Conservation (phyloP, 73 alveolate genomes). For the Blepharisma japonicum region DNA sequence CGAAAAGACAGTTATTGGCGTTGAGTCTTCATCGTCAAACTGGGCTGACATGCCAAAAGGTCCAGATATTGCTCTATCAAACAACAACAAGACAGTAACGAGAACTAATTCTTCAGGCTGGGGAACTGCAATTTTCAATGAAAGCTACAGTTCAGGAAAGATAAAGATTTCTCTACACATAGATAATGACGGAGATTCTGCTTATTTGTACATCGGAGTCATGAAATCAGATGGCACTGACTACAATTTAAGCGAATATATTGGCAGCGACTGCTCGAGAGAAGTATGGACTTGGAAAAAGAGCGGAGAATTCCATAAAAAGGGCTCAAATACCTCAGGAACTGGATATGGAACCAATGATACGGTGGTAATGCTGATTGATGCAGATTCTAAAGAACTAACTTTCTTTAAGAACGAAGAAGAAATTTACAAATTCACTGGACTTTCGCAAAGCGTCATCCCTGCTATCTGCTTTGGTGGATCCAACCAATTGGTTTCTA, state of each 20-base stretch:
- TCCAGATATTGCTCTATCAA: constrained; percentile 25
- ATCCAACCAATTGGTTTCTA: neutral
- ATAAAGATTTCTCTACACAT: constrained; percentile 14
- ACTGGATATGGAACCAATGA: constrained; percentile 5
- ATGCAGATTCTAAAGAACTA: constrained; percentile 1
- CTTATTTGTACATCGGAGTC: constrained; percentile 20
- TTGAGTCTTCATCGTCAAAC: neutral
- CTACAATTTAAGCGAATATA: neutral
- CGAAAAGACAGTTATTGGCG: neutral
- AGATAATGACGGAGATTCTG: constrained; percentile 30
- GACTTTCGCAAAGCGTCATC: neutral
- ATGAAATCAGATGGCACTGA: neutral
- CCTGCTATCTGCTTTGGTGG: constrained; percentile 35
- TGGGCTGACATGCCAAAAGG: constrained; percentile 20
- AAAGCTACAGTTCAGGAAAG: constrained; percentile 23
- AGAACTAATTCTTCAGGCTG: constrained; percentile 14
- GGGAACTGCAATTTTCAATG: constrained; percentile 31
- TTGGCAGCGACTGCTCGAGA: neutral
- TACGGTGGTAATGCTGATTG: neutral
- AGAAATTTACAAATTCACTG: constrained; percentile 1
- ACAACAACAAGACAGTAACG: constrained; percentile 1
- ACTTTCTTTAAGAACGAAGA: constrained; percentile 16
- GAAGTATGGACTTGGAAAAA: constrained; percentile 27
- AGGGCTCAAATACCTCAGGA: constrained; percentile 20
- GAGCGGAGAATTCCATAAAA: constrained; percentile 24